Conservation (phyloP, 495 filamentous ascomycete genomes). For the Hypoxylon perforatum region DNA sequence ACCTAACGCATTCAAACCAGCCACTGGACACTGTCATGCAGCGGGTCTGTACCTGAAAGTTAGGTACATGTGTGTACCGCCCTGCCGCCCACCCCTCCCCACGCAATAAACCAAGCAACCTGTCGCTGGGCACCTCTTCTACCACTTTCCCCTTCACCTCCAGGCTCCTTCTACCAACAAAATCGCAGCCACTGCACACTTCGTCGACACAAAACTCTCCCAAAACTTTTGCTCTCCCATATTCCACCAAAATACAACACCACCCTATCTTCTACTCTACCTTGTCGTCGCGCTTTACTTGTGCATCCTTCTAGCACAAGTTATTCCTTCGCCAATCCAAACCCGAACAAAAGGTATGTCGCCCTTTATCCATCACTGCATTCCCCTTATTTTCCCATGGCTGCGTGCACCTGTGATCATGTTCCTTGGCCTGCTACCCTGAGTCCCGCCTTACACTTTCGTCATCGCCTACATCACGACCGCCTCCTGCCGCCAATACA, state of each 20-base stretch:
- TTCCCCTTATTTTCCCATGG: slow-evolving; percentile 16
- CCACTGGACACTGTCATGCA: too few species aligned
- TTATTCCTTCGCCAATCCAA: slow-evolving; percentile 26
- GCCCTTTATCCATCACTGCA: not conserved
- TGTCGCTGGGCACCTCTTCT: slow-evolving; percentile 26
- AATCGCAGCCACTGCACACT: slow-evolving; percentile 49
- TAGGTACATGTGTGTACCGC: not conserved
- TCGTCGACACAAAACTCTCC: slow-evolving; percentile 61
- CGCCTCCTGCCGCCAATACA: slow-evolving; percentile 24
- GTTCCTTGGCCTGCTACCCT: slow-evolving; percentile 43
- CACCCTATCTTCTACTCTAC: slow-evolving; percentile 45
- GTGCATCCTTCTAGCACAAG: slow-evolving; percentile 49
- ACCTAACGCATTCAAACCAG: too few species aligned
- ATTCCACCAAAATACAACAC: slow-evolving; percentile 50
- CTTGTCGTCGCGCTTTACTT: slow-evolving; percentile 45
- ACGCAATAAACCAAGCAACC: not conserved
- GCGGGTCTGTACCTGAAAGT: not conserved
- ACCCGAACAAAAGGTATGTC: slow-evolving; percentile 29
- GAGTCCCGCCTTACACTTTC: slow-evolving; percentile 43
- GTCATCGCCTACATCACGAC: slow-evolving; percentile 43
- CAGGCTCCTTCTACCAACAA: slow-evolving; percentile 37
- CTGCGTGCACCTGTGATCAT: slow-evolving; percentile 31
- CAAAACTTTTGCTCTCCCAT: slow-evolving; percentile 51
- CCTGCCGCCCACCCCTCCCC: slow-evolving; percentile 26
- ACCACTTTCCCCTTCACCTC: slow-evolving; percentile 32